These are phyloP conservation scores for Blastobotrys terrestris DNA, from an alignment of 805 yeast genomes.

Conservation along the genomic window DNA sequence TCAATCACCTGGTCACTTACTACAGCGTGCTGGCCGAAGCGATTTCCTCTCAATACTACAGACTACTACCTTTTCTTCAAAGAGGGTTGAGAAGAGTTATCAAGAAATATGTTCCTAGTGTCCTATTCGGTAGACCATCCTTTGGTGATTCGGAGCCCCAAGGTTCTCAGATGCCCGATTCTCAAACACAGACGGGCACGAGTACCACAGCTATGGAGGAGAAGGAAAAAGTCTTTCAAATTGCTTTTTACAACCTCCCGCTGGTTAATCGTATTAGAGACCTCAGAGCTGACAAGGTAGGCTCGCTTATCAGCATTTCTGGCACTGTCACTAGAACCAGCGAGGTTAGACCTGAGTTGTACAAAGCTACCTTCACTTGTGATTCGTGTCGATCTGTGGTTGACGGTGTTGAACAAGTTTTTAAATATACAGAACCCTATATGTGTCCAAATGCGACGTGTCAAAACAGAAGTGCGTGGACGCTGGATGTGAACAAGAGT, in stretches of 20 bases:
- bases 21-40: constrained; percentile 80
- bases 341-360: constrained; percentile 93
- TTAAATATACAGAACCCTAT: constrained; percentile 91
- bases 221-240: constrained; percentile 74
- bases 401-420: constrained; percentile 86
- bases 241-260: constrained; percentile 83
- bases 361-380: constrained; percentile 80
- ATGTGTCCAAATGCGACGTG: constrained; percentile 85
- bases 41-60: constrained; percentile 81
- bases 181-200: constrained; percentile 23
- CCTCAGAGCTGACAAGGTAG: constrained; percentile 81
- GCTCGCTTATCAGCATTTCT: constrained; percentile 72
- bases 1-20: constrained; percentile 62
- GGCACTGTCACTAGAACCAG: constrained; percentile 96
- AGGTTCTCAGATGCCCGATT: constrained; percentile 32
- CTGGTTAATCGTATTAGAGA: constrained; percentile 80
- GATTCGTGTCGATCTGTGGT: constrained; percentile 79
- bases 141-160: constrained; percentile 27
- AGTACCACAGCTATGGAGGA: constrained; percentile 33
- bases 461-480: constrained; percentile 80
- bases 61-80: constrained; percentile 81
- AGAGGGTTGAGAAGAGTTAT: constrained; percentile 69
- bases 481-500: constrained; percentile 74
- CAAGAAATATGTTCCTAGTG: constrained; percentile 66
- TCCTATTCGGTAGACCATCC: constrained; percentile 35